These are phyloP conservation scores for Aspergillus quadrilineatus DNA, from an alignment of 2,329 filamentous ascomycete genomes.

Conservation along the genomic window DNA sequence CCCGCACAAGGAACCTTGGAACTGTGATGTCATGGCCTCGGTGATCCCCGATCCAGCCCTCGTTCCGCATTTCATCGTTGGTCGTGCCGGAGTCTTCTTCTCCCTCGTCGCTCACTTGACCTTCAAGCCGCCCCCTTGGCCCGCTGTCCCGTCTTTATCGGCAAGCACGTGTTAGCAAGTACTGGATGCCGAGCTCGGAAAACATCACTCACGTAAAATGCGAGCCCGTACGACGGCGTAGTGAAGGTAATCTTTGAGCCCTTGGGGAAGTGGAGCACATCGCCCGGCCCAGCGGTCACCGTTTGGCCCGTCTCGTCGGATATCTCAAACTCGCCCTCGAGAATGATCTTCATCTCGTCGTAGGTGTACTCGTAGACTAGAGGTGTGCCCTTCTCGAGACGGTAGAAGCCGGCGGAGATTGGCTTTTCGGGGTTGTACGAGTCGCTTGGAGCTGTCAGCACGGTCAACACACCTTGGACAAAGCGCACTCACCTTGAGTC, in stretches of 20 bases:
- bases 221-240: constrained; percentile 60
- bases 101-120: background rate
- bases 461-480: background rate
- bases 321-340: constrained; percentile 67
- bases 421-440: constrained; percentile 58
- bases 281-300: constrained; percentile 60
- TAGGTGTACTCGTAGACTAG: constrained; percentile 69
- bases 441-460: constrained; percentile 40
- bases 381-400: constrained; percentile 65
- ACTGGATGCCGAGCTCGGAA: background rate
- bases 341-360: constrained; percentile 72
- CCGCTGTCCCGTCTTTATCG: constrained; percentile 31
- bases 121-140: constrained; percentile 26
- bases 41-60: background rate
- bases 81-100: background rate
- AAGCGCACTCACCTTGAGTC: constrained; percentile 48
- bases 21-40: constrained; percentile 8
- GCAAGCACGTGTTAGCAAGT: constrained; percentile 12
- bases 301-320: constrained; percentile 61
- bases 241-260: constrained; percentile 66
- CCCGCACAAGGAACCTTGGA: background rate
- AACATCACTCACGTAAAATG: constrained; percentile 52
- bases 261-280: constrained; percentile 69
- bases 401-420: constrained; percentile 64
- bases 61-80: background rate